Evolutionary conservation across 352 stramenopile genomes (phyloP).

Genomic region (Phytophthora nicotianae): DNA sequence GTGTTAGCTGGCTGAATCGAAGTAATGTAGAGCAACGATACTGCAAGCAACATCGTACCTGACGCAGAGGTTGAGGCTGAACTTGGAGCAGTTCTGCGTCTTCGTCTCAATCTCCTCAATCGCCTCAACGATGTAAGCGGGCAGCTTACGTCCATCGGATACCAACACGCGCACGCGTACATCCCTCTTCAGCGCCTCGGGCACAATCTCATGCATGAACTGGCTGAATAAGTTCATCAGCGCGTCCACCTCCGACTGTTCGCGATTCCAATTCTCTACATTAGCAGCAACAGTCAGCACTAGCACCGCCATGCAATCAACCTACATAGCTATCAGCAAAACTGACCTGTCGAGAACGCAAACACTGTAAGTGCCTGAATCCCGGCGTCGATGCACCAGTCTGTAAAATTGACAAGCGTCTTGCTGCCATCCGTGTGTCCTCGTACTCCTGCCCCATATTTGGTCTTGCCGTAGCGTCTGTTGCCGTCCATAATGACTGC

Average conservation of each 20-base stretch:
- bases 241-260: conserved; percentile 85
- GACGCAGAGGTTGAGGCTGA: conserved; percentile 87
- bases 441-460: conserved; percentile 72
- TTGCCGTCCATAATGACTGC: conserved; percentile 98
- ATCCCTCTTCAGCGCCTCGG: conserved; percentile 90
- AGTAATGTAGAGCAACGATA: neutral
- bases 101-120: conserved; percentile 88
- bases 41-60: conserved; percentile 41
- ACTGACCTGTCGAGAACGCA: conserved; percentile 92
- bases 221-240: conserved; percentile 95
- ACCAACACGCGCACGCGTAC: conserved; percentile 92
- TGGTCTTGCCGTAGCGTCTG: conserved; percentile 91
- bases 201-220: conserved; percentile 95
- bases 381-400: conserved; percentile 95
- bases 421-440: conserved; percentile 96
- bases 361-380: conserved; percentile 94
- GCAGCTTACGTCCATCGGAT: conserved; percentile 75
- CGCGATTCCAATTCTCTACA: conserved; percentile 95
- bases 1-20: conserved; percentile 4
- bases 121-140: conserved; percentile 62
- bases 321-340: neutral
- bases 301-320: neutral
- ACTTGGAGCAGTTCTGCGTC: conserved; percentile 84
- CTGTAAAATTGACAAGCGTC: conserved; percentile 95
- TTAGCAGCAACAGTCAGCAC: conserved; percentile 6